Evolutionary conservation across 2,329 filamentous ascomycete genomes (phyloP), one percentile per base, ranked within the genome.

Genomic region (Emmonsiellopsis sp.): DNA sequence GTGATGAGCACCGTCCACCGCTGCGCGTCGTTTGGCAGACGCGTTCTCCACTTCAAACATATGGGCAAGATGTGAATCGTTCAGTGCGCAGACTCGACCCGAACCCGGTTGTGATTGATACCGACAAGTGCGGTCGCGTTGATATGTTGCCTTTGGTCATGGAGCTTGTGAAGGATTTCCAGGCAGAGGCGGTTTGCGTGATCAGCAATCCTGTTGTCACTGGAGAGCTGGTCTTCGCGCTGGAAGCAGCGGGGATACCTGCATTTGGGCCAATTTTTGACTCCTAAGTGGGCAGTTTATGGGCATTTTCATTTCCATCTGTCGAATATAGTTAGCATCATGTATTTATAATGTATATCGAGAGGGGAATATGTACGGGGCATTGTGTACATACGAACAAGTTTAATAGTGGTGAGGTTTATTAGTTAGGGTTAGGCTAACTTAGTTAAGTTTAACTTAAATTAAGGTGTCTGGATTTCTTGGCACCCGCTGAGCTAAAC

Each of bases 181-280:
- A 69, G 0, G 77, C 78, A 1, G 85, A 89, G 73, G 86, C 85
- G 2, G 84, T 89, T 38, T 83, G 88, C 63, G 78, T 89, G 55
- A 84, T 90, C 61, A 83, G 82, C 53, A 90, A 89, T 65, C 80
- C 83, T 54, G 77, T 70, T 54, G 77, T 88, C 35, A 89, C 85
- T 15, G 77, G 77, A 62, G 81, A 80, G 70, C 76, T 89, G 1
- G 85, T 89, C 0, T 86, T 83, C 64, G 83, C 79, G 7, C 70
- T 90, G 50, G 84, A 89, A 69, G 76, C 74, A 38, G 75, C 83
- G 53, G 84, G 85, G 0, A 68, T 89, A 7, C 76, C 81, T 2
- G 84, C 85, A 7, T 89, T 79, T 69, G 87, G 86, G 6, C 84
- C 86, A 7, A 87, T 90, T 61, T 90, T 84, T 72, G 87, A 90